Base-by-base conservation (phyloP, 164 flowering plant genomes). In the Stephania cephalantha region DNA sequence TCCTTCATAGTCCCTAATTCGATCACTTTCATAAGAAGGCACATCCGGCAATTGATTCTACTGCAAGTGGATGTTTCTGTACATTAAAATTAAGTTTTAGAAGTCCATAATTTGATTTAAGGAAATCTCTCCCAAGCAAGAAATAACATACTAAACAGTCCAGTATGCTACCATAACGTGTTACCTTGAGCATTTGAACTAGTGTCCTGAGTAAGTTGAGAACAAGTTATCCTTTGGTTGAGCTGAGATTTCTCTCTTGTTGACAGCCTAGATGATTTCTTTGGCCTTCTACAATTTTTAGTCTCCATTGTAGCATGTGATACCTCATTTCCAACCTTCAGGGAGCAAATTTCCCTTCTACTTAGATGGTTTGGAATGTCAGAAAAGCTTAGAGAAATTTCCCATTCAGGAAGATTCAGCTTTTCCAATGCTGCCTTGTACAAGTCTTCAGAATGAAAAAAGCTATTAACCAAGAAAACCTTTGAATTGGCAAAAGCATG, bases 221-320 rank as follows among this genome's bases (percentile, higher is more conserved):
- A 87, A 58, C 93, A 86, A 69, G 93, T 90, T 64, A 83, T 53
- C 82, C 90, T 94, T 69, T 75, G 74, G 74, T 72, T 84, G 7
- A 52, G 74, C 53, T 78, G 84, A 77, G 77, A 45, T 42, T 78
- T 80, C 65, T 79, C 86, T 75, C 73, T 73, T 15, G 73, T 25
- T 70, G 75, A 68, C 77, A 77, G 69, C 68, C 76, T 85, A 29
- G 78, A 25, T 53, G 82, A 69, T 61, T 81, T 87, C 80, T 83
- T 90, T 46, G 81, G 61, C 74, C 81, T 90, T 75, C 86, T 85
- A 80, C 78, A 29, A 78, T 81, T 90, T 74, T 69, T 83, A 13
- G 76, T 64, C 68, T 81, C 86, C 74, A 72, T 22, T 73, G 79
- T 84, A 13, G 7, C 66, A 72, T 69, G 76, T 50, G 67, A 74